These are phyloP conservation scores for Ephemerocybe angulata DNA, from an alignment of 768 basidiomycete genomes.

Conservation along the genomic window DNA sequence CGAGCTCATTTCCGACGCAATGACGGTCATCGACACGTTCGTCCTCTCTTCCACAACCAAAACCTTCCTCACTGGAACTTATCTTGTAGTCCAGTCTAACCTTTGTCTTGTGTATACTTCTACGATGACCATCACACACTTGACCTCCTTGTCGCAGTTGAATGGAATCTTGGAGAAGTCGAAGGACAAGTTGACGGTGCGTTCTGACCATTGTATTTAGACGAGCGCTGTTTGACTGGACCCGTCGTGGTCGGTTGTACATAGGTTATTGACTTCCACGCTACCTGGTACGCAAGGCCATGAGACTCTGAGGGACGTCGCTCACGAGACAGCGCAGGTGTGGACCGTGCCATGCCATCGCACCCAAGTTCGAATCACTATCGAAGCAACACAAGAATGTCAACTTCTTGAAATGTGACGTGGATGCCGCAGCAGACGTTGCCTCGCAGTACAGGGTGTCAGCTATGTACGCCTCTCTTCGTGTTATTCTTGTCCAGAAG, in stretches of 20 bases:
- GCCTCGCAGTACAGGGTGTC: conserved; percentile 57
- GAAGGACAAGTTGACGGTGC: conserved; percentile 62
- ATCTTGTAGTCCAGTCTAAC: background rate
- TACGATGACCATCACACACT: conserved; percentile 47
- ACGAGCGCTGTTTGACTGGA: background rate
- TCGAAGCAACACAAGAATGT: conserved; percentile 65
- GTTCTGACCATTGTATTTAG: conserved; percentile 8
- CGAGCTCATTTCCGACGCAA: background rate
- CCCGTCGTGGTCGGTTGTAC: background rate
- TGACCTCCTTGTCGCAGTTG: conserved; percentile 62
- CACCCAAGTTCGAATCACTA: conserved; percentile 68
- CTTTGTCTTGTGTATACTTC: no score
- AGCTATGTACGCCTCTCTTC: conserved; percentile 57
- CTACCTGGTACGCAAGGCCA: conserved; percentile 58
- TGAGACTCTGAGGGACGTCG: background rate
- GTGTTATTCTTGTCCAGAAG: background rate
- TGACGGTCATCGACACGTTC: background rate
- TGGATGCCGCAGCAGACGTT: conserved; percentile 69
- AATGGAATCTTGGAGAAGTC: conserved; percentile 54
- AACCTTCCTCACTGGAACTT: background rate
- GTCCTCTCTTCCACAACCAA: background rate
- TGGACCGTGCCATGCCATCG: conserved; percentile 81
- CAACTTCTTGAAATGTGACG: conserved; percentile 83
- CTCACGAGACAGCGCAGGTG: conserved; percentile 49
- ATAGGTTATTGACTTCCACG: conserved; percentile 85